Evolutionary conservation across 768 basidiomycete species (phyloP).

Genomic region (Cyclocybe aegerita): DNA sequence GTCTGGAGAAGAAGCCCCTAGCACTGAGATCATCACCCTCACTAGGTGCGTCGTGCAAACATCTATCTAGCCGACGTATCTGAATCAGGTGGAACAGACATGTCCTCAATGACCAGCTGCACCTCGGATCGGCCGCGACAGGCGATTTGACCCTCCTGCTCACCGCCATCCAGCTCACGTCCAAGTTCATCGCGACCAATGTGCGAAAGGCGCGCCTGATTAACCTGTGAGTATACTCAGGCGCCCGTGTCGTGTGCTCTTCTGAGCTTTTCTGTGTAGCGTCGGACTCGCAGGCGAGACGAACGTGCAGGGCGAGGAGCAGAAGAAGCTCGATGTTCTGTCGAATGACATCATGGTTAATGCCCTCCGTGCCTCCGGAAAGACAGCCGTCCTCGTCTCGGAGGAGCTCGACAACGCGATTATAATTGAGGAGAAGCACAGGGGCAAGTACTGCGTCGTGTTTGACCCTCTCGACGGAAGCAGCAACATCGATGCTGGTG

Average conservation of each 20-base stretch:
- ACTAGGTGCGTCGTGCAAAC: constrained; percentile 60
- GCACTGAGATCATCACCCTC: constrained; percentile 88
- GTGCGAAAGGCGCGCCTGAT: constrained; percentile 96
- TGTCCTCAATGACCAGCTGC: constrained; percentile 83
- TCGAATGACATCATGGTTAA: constrained; percentile 99
- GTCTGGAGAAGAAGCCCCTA: constrained; percentile 66
- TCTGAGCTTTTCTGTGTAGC: constrained; percentile 38
- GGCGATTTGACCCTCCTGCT: constrained; percentile 94
- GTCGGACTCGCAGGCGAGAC: constrained; percentile 96
- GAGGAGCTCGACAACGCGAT: constrained; percentile 94
- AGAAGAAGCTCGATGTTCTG: constrained; percentile 98
- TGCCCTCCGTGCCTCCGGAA: constrained; percentile 92
- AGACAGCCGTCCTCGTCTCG: constrained; percentile 94
- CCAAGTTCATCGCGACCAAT: constrained; percentile 97
- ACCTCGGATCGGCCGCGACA: constrained; percentile 78
- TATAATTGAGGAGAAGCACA: constrained; percentile 78
- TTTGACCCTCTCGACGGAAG: constrained; percentile 97
- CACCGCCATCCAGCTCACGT: constrained; percentile 93
- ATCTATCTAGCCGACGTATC: constrained; percentile 4
- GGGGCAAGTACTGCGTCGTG: constrained; percentile 94
- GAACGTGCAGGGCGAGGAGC: constrained; percentile 97
- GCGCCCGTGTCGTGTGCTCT: background rate
- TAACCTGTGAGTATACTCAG: constrained; percentile 71
- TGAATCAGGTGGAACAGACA: constrained; percentile 49
- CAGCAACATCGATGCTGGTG: constrained; percentile 98